These are phyloP conservation scores for Leccinum truebloodii DNA, from an alignment of 768 basidiomycete species.

Conservation along the genomic window DNA sequence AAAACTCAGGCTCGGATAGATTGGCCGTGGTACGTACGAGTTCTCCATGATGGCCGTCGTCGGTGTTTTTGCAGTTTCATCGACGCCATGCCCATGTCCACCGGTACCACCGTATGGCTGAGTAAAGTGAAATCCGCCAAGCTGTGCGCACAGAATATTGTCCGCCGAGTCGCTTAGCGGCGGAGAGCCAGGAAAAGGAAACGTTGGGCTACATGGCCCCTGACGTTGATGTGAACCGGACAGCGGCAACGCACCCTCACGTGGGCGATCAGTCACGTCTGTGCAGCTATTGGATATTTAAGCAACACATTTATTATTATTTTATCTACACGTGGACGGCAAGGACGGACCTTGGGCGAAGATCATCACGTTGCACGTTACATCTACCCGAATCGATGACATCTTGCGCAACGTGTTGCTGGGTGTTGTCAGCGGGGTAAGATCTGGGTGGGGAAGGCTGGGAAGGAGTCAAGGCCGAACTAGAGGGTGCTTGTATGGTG, in stretches of 20 bases:
- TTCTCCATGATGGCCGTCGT: conserved; percentile 31
- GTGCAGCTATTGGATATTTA: conserved; percentile 23
- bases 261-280: conserved; percentile 24
- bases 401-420: conserved; percentile 31
- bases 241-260: conserved; percentile 19
- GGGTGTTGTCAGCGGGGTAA: conserved; percentile 30
- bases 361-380: conserved; percentile 33
- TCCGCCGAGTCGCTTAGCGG: conserved; percentile 19
- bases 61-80: conserved; percentile 24
- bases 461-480: conserved; percentile 30
- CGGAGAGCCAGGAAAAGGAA: conserved; percentile 12
- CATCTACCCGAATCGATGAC: conserved; percentile 30
- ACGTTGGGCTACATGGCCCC: conserved; percentile 13
- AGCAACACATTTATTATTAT: conserved; percentile 6
- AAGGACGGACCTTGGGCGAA: conserved; percentile 36
- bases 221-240: conserved; percentile 24
- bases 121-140: conserved; percentile 30
- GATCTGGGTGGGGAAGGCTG: conserved; percentile 25
- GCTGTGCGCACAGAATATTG: conserved; percentile 23
- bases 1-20: conserved; percentile 10
- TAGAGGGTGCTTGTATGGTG: conserved; percentile 10
- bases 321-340: conserved; percentile 24
- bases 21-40: conserved; percentile 23
- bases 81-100: conserved; percentile 16
- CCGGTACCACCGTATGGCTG: conserved; percentile 6